These are phyloP conservation scores for Aleurites moluccanus DNA, from an alignment of 441 rosid genomes.

Conservation along the genomic window DNA sequence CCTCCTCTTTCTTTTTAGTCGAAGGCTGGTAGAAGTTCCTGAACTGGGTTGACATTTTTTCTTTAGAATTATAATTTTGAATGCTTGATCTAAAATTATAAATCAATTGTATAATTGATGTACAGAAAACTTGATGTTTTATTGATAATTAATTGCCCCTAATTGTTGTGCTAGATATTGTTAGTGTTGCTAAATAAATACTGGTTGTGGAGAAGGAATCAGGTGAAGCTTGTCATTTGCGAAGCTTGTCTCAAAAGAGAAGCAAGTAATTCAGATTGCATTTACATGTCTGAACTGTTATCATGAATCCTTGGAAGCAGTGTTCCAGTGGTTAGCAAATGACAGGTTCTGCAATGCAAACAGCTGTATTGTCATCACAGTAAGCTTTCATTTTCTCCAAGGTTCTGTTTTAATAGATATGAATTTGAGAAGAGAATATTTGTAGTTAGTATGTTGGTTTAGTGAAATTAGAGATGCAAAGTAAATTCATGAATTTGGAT, in stretches of 20 bases:
- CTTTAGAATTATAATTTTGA: too few species aligned
- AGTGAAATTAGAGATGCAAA: neutral
- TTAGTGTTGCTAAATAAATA: constrained; percentile 68
- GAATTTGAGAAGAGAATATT: neutral
- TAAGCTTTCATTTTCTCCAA: constrained; percentile 32
- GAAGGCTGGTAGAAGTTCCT: too few species aligned
- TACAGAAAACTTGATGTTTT: too few species aligned
- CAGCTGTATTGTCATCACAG: constrained; percentile 82
- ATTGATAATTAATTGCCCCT: constrained; percentile 7
- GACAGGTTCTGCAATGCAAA: constrained; percentile 73
- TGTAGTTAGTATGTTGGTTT: neutral
- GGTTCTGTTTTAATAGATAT: neutral
- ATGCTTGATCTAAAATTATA: neutral
- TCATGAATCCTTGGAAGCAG: constrained; percentile 39
- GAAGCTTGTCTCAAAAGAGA: constrained; percentile 11
- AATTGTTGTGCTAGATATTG: constrained; percentile 52
- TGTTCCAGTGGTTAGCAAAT: constrained; percentile 89
- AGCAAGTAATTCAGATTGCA: constrained; percentile 7
- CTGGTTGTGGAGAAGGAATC: constrained; percentile 95
- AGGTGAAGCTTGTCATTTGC: constrained; percentile 40
- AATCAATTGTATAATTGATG: neutral
- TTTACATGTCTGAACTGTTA: neutral
- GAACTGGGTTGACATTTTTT: too few species aligned
- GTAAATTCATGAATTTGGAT: neutral
- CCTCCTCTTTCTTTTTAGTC: too few species aligned